These are phyloP conservation scores for Vinca major DNA, from an alignment of 305 asterid genomes.

Conservation along the genomic window DNA sequence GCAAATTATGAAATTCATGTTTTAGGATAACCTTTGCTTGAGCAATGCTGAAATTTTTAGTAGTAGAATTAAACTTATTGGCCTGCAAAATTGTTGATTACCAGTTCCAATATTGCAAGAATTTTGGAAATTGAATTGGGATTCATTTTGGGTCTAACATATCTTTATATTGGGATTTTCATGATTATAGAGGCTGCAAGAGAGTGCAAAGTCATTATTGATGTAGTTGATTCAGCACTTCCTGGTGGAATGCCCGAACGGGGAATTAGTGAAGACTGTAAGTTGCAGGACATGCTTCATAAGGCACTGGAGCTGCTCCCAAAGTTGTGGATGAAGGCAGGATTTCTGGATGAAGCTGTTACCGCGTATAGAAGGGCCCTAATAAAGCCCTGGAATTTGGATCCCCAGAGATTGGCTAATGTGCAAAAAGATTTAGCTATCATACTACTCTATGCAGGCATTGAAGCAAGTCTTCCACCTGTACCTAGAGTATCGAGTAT, in stretches of 20 bases:
- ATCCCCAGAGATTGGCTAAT: conserved; percentile 49
- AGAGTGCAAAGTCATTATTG: conserved; percentile 76
- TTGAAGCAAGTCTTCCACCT: conserved; percentile 48
- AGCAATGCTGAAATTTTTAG: not conserved
- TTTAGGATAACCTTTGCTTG: not conserved
- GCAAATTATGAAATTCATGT: not conserved
- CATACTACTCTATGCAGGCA: conserved; percentile 58
- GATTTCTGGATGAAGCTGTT: conserved; percentile 61
- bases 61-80: not conserved
- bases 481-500: conserved; percentile 25
- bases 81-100: not conserved
- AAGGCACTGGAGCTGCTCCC: conserved; percentile 72
- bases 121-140: not conserved
- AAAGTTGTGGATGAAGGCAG: conserved; percentile 59
- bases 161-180: conserved; percentile 11
- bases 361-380: conserved; percentile 61
- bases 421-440: conserved; percentile 67
- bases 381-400: conserved; percentile 66
- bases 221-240: conserved; percentile 71
- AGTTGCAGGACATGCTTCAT: conserved; percentile 72
- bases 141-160: conserved; percentile 12
- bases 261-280: conserved; percentile 46
- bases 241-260: conserved; percentile 44
- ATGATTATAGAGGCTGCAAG: conserved; percentile 61
- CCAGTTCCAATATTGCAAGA: not conserved